Evolutionary conservation across 306 rosid genomes (phyloP).

Genomic region (Comarum palustre): DNA sequence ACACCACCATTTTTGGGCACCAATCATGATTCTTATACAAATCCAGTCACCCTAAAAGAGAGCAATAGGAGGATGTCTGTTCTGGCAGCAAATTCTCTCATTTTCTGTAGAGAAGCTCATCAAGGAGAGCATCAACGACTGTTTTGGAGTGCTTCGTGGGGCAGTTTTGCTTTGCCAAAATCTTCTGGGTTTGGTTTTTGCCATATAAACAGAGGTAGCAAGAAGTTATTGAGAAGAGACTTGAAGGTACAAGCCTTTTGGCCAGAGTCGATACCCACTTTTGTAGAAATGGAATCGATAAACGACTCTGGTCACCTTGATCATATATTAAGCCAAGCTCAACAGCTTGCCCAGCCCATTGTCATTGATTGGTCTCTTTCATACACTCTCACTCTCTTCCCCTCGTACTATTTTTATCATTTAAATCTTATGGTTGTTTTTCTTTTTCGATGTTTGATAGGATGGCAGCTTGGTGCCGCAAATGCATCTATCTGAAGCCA

Average conservation of each 20-base stretch:
- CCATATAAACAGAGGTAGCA: slow-evolving; percentile 37
- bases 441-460: slow-evolving; percentile 26
- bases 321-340: slow-evolving; percentile 56
- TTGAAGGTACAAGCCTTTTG: slow-evolving; percentile 51
- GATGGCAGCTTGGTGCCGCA: slow-evolving; percentile 97
- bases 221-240: slow-evolving; percentile 34
- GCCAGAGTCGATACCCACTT: slow-evolving; percentile 56
- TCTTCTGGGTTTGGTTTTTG: slow-evolving; percentile 35
- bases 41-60: background rate
- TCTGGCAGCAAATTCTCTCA: slow-evolving; percentile 48
- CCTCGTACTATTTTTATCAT: background rate
- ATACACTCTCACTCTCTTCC: background rate
- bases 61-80: slow-evolving; percentile 48
- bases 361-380: slow-evolving; percentile 68
- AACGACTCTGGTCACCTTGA: slow-evolving; percentile 62
- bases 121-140: slow-evolving; percentile 47
- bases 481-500: slow-evolving; percentile 90
- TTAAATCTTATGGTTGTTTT: background rate
- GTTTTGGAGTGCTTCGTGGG: slow-evolving; percentile 22
- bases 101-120: slow-evolving; percentile 38
- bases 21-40: background rate
- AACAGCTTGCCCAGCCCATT: slow-evolving; percentile 51
- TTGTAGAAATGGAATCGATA: slow-evolving; percentile 56
- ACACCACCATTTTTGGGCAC: slow-evolving; percentile 11
- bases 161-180: slow-evolving; percentile 19